phyloP scores from a whole-genome alignment of 139 green algal species.

The Pseudopediastrum boryanum region DNA sequence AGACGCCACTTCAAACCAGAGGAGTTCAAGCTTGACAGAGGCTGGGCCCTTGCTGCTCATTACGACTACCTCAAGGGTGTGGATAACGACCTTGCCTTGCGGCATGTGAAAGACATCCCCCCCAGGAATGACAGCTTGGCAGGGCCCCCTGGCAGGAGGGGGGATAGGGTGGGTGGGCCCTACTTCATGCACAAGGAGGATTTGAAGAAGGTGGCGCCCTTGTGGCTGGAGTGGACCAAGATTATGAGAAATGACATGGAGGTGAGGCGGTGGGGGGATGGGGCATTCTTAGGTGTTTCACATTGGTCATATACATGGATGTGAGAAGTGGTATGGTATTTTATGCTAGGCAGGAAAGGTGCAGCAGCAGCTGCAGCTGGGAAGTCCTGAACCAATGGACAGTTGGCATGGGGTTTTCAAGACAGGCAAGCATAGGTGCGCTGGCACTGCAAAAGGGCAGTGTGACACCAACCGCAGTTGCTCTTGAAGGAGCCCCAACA shows the following conservation, averaged over 20 bases:
- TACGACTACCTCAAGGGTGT: slow-evolving; percentile 37
- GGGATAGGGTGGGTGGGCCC: slow-evolving; percentile 80
- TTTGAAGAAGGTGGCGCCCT: slow-evolving; percentile 69
- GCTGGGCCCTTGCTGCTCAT: slow-evolving; percentile 46
- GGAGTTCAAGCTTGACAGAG: slow-evolving; percentile 41
- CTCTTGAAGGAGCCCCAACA: too few relatives aligned
- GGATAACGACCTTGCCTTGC: slow-evolving; percentile 29
- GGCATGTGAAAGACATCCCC: slow-evolving; percentile 21
- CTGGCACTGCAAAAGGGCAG: too few relatives aligned
- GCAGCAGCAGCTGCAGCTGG: slow-evolving; percentile 5
- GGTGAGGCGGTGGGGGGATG: slow-evolving; percentile 10
- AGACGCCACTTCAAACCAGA: slow-evolving; percentile 39
- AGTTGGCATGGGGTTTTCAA: too few relatives aligned
- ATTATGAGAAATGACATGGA: slow-evolving; percentile 67
- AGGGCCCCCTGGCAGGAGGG: slow-evolving; percentile 47
- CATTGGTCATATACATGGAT: too few relatives aligned
- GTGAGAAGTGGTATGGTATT: too few relatives aligned
- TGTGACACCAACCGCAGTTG: too few relatives aligned
- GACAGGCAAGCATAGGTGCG: too few relatives aligned
- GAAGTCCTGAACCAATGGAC: too few relatives aligned
- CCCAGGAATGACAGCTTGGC: slow-evolving; percentile 73
- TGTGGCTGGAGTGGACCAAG: slow-evolving; percentile 82
- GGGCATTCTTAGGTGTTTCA: too few relatives aligned
- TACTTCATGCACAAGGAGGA: slow-evolving; percentile 82
- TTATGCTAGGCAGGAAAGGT: too few relatives aligned